Evolutionary conservation across 2,329 filamentous ascomycete genomes (phyloP).

Genomic region (Botrytis hyacinthi): DNA sequence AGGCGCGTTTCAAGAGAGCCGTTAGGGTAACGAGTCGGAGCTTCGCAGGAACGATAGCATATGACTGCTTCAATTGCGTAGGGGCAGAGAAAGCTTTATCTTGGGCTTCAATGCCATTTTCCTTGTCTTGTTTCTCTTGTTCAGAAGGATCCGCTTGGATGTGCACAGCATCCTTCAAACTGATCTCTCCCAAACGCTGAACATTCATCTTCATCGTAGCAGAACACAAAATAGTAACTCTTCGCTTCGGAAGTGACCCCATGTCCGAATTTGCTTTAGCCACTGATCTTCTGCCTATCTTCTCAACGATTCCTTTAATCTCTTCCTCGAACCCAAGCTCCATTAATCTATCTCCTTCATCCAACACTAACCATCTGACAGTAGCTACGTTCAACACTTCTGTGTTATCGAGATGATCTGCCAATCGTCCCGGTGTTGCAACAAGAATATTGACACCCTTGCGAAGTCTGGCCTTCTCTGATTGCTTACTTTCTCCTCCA

Average conservation of each 20-base stretch:
- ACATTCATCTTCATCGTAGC: conserved; percentile 98
- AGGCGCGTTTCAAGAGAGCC: conserved; percentile 79
- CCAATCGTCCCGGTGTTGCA: conserved; percentile 86
- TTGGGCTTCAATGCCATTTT: conserved; percentile 46
- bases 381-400: conserved; percentile 83
- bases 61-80: conserved; percentile 90
- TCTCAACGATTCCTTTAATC: conserved; percentile 79
- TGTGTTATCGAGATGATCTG: conserved; percentile 90
- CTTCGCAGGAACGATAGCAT: conserved; percentile 84
- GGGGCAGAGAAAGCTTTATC: conserved; percentile 71
- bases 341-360: conserved; percentile 98
- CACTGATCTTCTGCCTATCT: conserved; percentile 65
- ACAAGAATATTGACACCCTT: conserved; percentile 96
- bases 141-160: conserved; percentile 64
- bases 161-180: conserved; percentile 86
- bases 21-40: conserved; percentile 84
- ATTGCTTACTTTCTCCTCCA: conserved; percentile 66
- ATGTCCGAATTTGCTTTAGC: conserved; percentile 58
- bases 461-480: conserved; percentile 87
- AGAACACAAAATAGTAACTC: conserved; percentile 88
- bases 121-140: conserved; percentile 50
- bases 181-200: conserved; percentile 89
- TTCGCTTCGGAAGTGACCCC: conserved; percentile 66
- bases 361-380: conserved; percentile 89
- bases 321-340: conserved; percentile 96